Conservation (phyloP, 768 basidiomycete genomes). For the Boletus sensibilis region DNA sequence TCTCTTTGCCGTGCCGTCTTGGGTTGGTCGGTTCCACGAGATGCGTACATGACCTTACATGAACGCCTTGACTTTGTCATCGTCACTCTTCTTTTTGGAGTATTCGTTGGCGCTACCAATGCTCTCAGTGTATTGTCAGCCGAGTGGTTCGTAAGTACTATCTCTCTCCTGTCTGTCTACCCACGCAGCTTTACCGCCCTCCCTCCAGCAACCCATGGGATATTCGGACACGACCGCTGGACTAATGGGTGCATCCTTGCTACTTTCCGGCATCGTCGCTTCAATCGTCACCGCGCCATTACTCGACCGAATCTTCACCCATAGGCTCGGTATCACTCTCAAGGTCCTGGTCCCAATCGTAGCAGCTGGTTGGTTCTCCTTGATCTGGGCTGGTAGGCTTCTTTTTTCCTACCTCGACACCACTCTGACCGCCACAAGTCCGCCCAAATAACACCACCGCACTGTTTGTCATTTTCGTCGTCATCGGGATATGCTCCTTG, state of each 20-base stretch:
- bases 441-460: slow-evolving; percentile 57
- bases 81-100: slow-evolving; percentile 57
- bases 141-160: slow-evolving; percentile 59
- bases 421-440: slow-evolving; percentile 40
- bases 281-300: slow-evolving; percentile 70
- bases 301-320: slow-evolving; percentile 81
- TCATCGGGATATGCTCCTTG: slow-evolving; percentile 66
- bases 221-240: slow-evolving; percentile 68
- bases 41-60: slow-evolving; percentile 56
- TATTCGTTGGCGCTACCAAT: slow-evolving; percentile 63
- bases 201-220: slow-evolving; percentile 61
- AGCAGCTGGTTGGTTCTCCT: slow-evolving; percentile 61
- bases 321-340: slow-evolving; percentile 58
- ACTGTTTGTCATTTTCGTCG: slow-evolving; percentile 63
- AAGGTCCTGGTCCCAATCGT: slow-evolving; percentile 64
- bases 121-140: slow-evolving; percentile 64
- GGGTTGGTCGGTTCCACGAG: slow-evolving; percentile 40
- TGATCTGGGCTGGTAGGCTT: slow-evolving; percentile 76
- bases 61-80: slow-evolving; percentile 74
- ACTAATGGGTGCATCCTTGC: slow-evolving; percentile 64
- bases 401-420: not conserved
- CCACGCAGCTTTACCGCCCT: not conserved
- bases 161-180: not conserved
- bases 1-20: slow-evolving; percentile 56
- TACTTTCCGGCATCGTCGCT: slow-evolving; percentile 68